Evolutionary conservation across 2,329 filamentous ascomycete species (phyloP).

Genomic region (Coniella vitis): DNA sequence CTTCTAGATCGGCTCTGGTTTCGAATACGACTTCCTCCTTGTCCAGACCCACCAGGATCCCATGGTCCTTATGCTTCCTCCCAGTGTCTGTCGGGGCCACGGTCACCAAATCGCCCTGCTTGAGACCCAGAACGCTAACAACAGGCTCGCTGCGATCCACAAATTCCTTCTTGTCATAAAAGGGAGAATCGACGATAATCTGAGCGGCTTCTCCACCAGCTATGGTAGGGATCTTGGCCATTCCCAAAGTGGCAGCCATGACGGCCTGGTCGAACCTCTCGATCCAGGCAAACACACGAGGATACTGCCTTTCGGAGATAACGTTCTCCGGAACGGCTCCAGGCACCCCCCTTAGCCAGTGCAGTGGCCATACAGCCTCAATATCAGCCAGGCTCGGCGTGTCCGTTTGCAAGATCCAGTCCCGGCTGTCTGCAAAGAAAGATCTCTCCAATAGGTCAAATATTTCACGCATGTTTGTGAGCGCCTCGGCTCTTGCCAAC

Average conservation of each 20-base stretch:
- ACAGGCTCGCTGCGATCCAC: conserved; percentile 45
- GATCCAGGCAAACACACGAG: conserved; percentile 58
- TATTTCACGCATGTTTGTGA: conserved; percentile 45
- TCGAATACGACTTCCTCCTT: conserved; percentile 52
- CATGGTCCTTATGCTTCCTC: conserved; percentile 49
- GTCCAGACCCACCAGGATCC: conserved; percentile 46
- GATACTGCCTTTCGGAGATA: conserved; percentile 47
- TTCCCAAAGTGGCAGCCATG: conserved; percentile 31
- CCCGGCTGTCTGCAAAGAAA: conserved; percentile 57
- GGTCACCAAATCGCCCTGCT: conserved; percentile 46
- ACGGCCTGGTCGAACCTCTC: conserved; percentile 49
- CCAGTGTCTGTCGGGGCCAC: conserved; percentile 60
- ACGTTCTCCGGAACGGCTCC: conserved; percentile 46
- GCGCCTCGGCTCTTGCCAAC: conserved; percentile 42
- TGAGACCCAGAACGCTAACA: conserved; percentile 38
- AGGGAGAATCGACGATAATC: conserved; percentile 37
- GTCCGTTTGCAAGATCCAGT: conserved; percentile 53
- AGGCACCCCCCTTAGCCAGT: conserved; percentile 55
- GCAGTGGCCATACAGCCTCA: conserved; percentile 60
- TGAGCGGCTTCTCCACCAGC: conserved; percentile 47
- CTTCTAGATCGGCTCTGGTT: conserved; percentile 32
- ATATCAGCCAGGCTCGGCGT: conserved; percentile 58
- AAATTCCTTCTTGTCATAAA: conserved; percentile 34
- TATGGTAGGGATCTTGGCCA: conserved; percentile 33
- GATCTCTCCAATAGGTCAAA: conserved; percentile 55